phyloP scores from a whole-genome alignment of 2,329 filamentous ascomycete genomes.

The Corynespora cassiicola region DNA sequence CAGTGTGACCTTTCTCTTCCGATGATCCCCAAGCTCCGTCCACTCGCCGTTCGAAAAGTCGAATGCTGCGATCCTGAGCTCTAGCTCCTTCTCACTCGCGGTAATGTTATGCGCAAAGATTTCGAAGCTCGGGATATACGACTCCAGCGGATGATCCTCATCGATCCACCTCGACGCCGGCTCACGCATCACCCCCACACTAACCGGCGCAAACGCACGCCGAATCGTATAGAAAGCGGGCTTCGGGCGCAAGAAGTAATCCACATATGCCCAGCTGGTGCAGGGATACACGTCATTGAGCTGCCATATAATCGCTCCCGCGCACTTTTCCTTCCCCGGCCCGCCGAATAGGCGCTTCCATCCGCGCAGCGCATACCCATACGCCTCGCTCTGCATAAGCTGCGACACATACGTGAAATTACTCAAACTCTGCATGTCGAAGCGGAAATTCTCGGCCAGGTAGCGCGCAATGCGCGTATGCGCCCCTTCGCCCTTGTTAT shows the following conservation, averaged over 20 bases:
- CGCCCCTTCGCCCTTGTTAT: constrained; percentile 30
- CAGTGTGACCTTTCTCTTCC: no score
- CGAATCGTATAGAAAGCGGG: constrained; percentile 29
- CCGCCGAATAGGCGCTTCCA: constrained; percentile 28
- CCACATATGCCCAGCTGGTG: constrained; percentile 29
- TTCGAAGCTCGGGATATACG: no score
- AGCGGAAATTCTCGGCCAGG: constrained; percentile 28
- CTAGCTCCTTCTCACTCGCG: no score
- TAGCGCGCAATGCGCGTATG: constrained; percentile 25
- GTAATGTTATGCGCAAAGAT: no score
- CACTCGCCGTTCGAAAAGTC: no score
- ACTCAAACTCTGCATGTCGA: constrained; percentile 19
- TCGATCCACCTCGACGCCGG: no score
- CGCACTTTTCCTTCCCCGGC: constrained; percentile 18
- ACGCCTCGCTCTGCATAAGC: constrained; percentile 30
- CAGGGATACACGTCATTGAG: constrained; percentile 34
- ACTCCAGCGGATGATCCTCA: no score
- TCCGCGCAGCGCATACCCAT: constrained; percentile 24
- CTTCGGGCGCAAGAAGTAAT: constrained; percentile 28
- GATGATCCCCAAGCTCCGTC: no score
- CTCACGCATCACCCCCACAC: constrained; percentile 23
- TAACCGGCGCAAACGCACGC: constrained; percentile 20
- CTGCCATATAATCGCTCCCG: constrained; percentile 32
- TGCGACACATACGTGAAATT: constrained; percentile 27
- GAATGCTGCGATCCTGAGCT: no score